Evolutionary conservation across 495 filamentous ascomycete genomes (phyloP).

Genomic region (Penicillium arizonense): DNA sequence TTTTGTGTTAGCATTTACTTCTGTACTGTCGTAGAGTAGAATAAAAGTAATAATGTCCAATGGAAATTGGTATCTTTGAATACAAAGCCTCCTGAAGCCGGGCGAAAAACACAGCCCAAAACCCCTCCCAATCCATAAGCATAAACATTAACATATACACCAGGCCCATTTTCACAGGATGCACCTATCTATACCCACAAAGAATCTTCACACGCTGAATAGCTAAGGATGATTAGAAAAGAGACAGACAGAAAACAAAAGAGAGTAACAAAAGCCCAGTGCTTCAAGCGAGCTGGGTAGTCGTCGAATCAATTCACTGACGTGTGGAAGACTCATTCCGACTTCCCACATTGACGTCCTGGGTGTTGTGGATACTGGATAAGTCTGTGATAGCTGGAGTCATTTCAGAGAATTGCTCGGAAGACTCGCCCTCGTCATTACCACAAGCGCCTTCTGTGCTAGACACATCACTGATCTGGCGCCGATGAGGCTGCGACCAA

Average conservation of each 20-base stretch:
- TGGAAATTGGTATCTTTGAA: too few species aligned
- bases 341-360: too few species aligned
- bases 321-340: too few species aligned
- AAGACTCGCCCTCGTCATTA: background rate
- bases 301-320: background rate
- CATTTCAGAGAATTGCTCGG: background rate
- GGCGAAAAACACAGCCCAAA: background rate
- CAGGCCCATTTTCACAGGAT: background rate
- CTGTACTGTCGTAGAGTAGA: background rate
- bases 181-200: background rate
- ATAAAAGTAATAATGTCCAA: background rate
- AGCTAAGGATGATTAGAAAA: background rate
- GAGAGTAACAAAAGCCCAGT: background rate
- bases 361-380: background rate
- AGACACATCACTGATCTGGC: constrained; percentile 6
- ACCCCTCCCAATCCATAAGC: background rate
- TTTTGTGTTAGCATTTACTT: background rate
- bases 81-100: background rate
- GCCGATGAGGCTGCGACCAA: background rate
- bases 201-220: background rate
- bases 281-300: background rate
- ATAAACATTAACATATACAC: background rate
- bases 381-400: background rate
- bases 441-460: background rate
- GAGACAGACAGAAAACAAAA: background rate